A percentile compares a stretch with the other conserved stretches of the same genome.
Conservation (phyloP, 371 early-diverging fungal genomes). For the Conidiobolus incongruus region DNA sequence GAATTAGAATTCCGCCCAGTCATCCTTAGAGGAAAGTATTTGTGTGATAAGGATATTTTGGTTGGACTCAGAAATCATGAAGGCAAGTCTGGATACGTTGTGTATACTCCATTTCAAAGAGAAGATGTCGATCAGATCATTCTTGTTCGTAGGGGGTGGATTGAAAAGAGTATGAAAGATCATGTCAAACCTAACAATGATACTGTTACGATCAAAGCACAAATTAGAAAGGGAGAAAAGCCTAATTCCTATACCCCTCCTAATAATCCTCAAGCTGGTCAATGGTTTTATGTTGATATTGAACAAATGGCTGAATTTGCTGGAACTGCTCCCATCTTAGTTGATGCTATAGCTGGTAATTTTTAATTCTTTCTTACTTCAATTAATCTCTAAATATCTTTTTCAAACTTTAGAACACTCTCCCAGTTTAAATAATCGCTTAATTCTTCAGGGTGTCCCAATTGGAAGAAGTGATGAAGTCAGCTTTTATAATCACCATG, state of each 20-base stretch:
- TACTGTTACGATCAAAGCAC: constrained; percentile 28
- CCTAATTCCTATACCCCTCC: constrained; percentile 39
- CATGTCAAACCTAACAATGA: constrained; percentile 22
- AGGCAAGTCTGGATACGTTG: constrained; percentile 50
- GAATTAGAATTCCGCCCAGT: constrained; percentile 56
- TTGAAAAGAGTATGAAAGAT: constrained; percentile 40
- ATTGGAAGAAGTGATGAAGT: constrained; percentile 42
- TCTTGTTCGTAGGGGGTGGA: constrained; percentile 77
- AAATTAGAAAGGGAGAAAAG: constrained; percentile 35
- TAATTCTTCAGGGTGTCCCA: constrained; percentile 38
- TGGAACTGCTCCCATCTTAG: constrained; percentile 35
- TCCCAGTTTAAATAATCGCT: constrained; percentile 14
- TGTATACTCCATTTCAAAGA: constrained; percentile 69
- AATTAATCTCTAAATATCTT: background rate
- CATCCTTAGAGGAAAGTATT: constrained; percentile 32
- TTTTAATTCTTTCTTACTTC: background rate
- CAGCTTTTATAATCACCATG: constrained; percentile 62
- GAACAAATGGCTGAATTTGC: constrained; percentile 42
- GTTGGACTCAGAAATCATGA: constrained; percentile 59
- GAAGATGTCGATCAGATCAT: constrained; percentile 38
- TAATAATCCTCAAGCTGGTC: constrained; percentile 30
- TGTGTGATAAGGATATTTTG: constrained; percentile 50
- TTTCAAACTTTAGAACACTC: constrained; percentile 10
- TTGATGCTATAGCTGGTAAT: constrained; percentile 44
- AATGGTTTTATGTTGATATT: constrained; percentile 71